Conservation (phyloP, 176 grass and related monocot genomes). For the Cenchrus americanus region DNA sequence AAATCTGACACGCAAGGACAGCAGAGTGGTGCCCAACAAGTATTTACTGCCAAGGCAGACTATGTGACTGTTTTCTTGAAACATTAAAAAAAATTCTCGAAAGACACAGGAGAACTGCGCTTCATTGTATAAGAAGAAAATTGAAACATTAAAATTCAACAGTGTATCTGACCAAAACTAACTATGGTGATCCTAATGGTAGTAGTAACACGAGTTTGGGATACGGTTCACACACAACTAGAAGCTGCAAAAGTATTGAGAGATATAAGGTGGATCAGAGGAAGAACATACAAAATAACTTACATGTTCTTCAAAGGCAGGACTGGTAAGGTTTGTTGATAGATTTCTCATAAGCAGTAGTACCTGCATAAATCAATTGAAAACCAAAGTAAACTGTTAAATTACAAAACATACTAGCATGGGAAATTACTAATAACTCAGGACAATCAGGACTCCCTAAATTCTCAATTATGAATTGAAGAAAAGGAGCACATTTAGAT, state of each 20-base stretch:
- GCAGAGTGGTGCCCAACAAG: not conserved
- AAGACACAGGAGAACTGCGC: no score
- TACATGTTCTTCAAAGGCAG: conserved; percentile 89
- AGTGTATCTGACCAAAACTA: not conserved
- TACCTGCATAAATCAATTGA: conserved; percentile 58
- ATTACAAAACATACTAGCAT: not conserved
- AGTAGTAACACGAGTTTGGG: not conserved
- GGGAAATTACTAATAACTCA: not conserved
- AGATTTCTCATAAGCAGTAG: conserved; percentile 90
- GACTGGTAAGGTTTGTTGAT: conserved; percentile 79
- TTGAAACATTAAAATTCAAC: not conserved
- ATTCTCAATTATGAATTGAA: not conserved
- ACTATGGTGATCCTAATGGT: not conserved
- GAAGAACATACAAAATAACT: conserved; percentile 32
- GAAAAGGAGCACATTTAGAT: not conserved
- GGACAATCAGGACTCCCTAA: not conserved
- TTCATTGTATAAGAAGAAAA: no score
- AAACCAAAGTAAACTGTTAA: conserved; percentile 3
- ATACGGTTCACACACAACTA: conserved; percentile 4
- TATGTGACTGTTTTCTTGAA: not conserved
- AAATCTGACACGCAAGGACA: not conserved
- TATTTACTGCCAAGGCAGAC: not conserved
- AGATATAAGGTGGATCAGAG: not conserved
- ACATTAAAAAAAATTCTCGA: no score
- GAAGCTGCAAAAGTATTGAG: not conserved